Evolutionary conservation across 257 asterid species (phyloP).

Genomic region (Nicotiana paniculata): DNA sequence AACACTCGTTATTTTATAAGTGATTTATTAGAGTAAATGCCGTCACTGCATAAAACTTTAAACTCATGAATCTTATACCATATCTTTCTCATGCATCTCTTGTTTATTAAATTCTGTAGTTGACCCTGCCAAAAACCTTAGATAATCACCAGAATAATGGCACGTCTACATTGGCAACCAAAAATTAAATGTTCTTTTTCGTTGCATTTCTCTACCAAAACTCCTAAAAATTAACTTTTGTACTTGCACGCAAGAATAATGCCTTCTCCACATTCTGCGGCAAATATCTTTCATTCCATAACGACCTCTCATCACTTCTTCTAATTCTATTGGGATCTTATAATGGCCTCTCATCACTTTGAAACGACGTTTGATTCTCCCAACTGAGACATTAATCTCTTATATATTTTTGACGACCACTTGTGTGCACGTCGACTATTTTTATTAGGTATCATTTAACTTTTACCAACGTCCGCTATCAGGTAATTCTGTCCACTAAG

Average conservation of each 20-base stretch:
- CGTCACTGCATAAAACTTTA: background rate
- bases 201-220: background rate
- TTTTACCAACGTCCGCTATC: no score
- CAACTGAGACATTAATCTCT: background rate
- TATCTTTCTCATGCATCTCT: background rate
- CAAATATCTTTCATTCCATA: slow-evolving; percentile 4
- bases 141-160: no score
- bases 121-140: no score
- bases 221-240: background rate
- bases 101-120: no score
- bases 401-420: no score
- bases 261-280: slow-evolving; percentile 48
- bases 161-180: background rate
- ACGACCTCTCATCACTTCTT: slow-evolving; percentile 29
- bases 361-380: background rate
- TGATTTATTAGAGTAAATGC: background rate
- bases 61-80: background rate
- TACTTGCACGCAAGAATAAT: background rate
- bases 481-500: no score
- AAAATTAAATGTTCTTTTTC: no score
- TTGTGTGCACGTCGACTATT: no score
- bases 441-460: no score
- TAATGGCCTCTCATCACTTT: background rate
- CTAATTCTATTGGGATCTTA: background rate
- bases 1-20: background rate